Evolutionary conservation across 2,329 filamentous ascomycete genomes (phyloP).

Genomic region (Chrysosporium queenslandicum): DNA sequence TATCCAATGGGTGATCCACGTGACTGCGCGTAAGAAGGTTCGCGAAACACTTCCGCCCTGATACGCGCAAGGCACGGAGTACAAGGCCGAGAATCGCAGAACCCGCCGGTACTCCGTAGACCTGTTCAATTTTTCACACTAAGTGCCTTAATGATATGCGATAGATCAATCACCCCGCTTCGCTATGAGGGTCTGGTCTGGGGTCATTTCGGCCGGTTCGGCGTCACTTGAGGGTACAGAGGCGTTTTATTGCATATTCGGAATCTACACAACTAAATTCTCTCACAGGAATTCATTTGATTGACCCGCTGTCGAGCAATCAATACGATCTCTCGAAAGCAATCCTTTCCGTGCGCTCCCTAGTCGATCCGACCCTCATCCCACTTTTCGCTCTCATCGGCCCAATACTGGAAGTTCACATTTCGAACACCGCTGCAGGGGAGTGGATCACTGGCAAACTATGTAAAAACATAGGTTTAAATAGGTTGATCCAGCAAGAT

Average conservation of each 20-base stretch:
- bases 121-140: too few relatives aligned
- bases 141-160: too few relatives aligned
- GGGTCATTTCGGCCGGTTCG: constrained; percentile 10
- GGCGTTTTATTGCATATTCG: neutral
- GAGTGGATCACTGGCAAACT: constrained; percentile 34
- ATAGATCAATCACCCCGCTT: neutral
- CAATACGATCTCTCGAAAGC: constrained; percentile 29
- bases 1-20: neutral
- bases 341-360: constrained; percentile 27
- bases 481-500: neutral
- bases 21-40: neutral
- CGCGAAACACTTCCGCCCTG: too few relatives aligned
- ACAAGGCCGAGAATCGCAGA: too few relatives aligned
- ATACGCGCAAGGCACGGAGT: too few relatives aligned
- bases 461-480: constrained; percentile 25
- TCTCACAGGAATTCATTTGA: constrained; percentile 20
- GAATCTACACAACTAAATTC: constrained; percentile 4
- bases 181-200: constrained; percentile 26
- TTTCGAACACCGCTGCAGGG: constrained; percentile 24
- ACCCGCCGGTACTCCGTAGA: too few relatives aligned
- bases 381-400: constrained; percentile 34
- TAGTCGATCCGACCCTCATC: constrained; percentile 34
- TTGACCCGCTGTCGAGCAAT: constrained; percentile 27
- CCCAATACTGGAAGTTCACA: constrained; percentile 34
- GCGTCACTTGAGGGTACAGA: neutral